These are phyloP conservation scores for Hordeum pubiflorum DNA, from an alignment of 202 grass and related monocot species.

Conservation along the genomic window DNA sequence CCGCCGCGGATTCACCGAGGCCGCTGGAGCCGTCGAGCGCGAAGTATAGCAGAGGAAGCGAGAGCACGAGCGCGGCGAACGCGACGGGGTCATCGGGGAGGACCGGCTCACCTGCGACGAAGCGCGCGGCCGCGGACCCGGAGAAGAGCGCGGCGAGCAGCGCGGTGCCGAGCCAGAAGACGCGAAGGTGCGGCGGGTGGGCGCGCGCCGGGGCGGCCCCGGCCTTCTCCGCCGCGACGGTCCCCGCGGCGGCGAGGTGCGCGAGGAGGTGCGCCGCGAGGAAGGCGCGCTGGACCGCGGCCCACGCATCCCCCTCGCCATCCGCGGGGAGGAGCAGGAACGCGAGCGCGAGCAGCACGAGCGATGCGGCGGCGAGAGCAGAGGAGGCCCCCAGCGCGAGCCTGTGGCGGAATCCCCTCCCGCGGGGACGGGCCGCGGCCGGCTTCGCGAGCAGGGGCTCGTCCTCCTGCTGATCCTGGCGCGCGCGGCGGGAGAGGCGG, in stretches of 20 bases:
- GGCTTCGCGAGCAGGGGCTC: constrained; percentile 36
- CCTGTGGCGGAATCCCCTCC: constrained; percentile 9
- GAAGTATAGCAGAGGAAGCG: constrained; percentile 48
- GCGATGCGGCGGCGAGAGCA: background rate
- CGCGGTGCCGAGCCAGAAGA: constrained; percentile 40
- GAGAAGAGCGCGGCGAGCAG: constrained; percentile 30
- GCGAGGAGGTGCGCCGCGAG: constrained; percentile 37
- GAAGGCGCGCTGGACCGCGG: constrained; percentile 26
- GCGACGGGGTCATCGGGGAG: constrained; percentile 39
- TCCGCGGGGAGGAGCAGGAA: background rate
- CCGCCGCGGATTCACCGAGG: background rate
- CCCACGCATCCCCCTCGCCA: background rate
- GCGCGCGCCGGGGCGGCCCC: background rate
- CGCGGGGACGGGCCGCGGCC: background rate
- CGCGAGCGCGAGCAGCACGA: constrained; percentile 28
- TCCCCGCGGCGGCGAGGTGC: constrained; percentile 28
- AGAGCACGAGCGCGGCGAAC: constrained; percentile 29
- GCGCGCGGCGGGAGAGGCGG: background rate
- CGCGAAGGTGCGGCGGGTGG: constrained; percentile 32
- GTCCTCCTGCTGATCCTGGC: background rate
- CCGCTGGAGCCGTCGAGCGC: constrained; percentile 22
- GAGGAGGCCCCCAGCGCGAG: constrained; percentile 36
- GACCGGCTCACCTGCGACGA: constrained; percentile 7
- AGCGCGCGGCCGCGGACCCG: constrained; percentile 31
- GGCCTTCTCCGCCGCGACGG: constrained; percentile 32